A percentile compares a stretch with the other conserved stretches of the same genome.
phyloP scores from a whole-genome alignment of 768 basidiomycete species.

The Pulveroboletus sp. region DNA sequence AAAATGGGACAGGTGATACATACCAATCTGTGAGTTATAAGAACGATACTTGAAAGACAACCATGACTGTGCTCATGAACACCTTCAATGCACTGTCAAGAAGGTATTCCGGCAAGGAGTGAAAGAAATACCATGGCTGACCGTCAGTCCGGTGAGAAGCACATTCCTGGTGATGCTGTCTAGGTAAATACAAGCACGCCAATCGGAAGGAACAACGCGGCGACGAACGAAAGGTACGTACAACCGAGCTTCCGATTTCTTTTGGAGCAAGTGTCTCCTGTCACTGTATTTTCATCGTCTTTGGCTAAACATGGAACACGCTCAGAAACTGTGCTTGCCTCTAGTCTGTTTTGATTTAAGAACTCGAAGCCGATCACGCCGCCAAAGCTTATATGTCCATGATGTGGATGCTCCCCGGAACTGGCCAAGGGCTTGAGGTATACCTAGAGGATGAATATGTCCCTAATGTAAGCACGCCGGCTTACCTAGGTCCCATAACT shows the following conservation, averaged over 20 bases:
- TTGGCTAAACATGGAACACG: conserved; percentile 10
- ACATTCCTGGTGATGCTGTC: conserved; percentile 53
- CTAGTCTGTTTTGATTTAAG: conserved; percentile 49
- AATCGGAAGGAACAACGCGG: conserved; percentile 49
- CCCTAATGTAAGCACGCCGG: too few species aligned
- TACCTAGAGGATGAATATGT: conserved; percentile 54
- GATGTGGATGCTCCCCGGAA: not conserved
- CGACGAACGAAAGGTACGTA: conserved; percentile 51
- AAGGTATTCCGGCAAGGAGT: not conserved
- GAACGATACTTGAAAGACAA: conserved; percentile 44
- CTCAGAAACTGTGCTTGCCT: conserved; percentile 29
- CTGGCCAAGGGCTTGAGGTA: conserved; percentile 14
- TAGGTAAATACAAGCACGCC: conserved; percentile 71
- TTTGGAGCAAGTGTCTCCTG: conserved; percentile 19
- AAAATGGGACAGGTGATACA: conserved; percentile 11
- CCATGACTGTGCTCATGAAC: conserved; percentile 37
- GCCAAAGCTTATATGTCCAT: conserved; percentile 51
- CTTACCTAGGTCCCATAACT: conserved; percentile 52
- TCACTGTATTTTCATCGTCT: conserved; percentile 15
- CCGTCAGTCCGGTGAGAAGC: conserved; percentile 21
- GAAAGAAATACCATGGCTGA: conserved; percentile 1
- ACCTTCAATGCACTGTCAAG: conserved; percentile 28
- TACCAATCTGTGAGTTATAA: conserved; percentile 52
- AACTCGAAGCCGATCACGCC: conserved; percentile 41
- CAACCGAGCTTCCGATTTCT: conserved; percentile 54